Base-by-base conservation (phyloP, 2,329 filamentous ascomycete genomes). In the Zelopaecilomyces penicillatus region DNA sequence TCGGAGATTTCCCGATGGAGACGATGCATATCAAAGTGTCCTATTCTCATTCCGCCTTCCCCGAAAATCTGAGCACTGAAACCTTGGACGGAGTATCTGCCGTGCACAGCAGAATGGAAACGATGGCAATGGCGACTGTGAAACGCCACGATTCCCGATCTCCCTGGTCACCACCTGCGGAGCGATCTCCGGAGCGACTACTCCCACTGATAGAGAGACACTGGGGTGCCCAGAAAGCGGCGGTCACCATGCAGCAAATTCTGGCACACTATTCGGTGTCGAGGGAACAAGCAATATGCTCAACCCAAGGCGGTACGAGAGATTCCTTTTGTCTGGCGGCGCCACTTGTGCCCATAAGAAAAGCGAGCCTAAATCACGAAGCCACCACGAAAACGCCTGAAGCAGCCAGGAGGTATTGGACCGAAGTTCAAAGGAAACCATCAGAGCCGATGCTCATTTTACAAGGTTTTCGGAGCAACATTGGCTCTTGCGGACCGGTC, bases 1-100 rank as follows among this genome's bases (percentile, higher is more conserved):
- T 83, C 3, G 76, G 77, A 30, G 65, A 68, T 42, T 64, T 64
- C 4, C 58, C 58, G 19, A 66, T 66, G 11, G 66, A 71, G 31
- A 82, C 77, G 50, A 59, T 82, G 41, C 67, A 67, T 3, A 64
- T 82, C 11, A 64, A 65, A 19, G 52, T 82, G 6, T 70, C 63
- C 5, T 83, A 82, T 53, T 65, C 65, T 2, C 76, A 82, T 53
- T 76, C 78, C 0, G 73, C 68, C 0, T 80, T 82, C 54, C 67
- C 71, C 0, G 56, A 62, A 12, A 57, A 57, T 9, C 56, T 46
- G 6, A 46, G 52, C 4, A 31, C 46, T 2, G 54, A 57, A 10
- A 47, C 52, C 10, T 43, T 46, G 12, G 49, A 55, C 11, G 68
- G 68, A 2, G 57, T 70, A 26, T 62, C 61, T 11, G 59, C 59